Base-by-base conservation (phyloP, 768 basidiomycete species). In the Hypsizygus marmoreus region DNA sequence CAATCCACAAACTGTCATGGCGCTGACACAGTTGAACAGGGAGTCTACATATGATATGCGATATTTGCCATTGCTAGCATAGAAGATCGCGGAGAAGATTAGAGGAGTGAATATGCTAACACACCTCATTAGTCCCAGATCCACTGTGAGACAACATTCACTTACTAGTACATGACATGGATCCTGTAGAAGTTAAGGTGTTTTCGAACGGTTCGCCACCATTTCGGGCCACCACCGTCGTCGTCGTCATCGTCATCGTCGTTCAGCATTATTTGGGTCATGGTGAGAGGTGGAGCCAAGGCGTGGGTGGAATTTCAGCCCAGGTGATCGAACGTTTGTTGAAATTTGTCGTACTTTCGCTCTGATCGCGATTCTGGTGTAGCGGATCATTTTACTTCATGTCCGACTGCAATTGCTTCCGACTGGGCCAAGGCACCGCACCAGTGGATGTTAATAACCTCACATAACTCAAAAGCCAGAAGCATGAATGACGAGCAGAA, bases 1-100 rank as follows among this genome's bases (percentile, higher is more conserved):
- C 32, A 88, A 70, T n/a, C 88, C 88, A 68, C 82, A 89, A 45
- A 88, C 84, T 4, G 84, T 83, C 72, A 91, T 81, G 11, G 87
- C 81, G 63, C 82, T 87, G 58, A 89, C 79, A 47, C 80, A 87
- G 64, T 79, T 80, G 73, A 82, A 94, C 25, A 93, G 75, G 4
- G 81, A 76, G 60, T 94, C 91, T 61, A 91, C 73, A 63, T 88
- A 94, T 14, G 79, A 57, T 28, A 93, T 77, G 34, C 77, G 82
- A 56, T 78, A 79, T 36, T 70, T 66, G 32, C 88, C 91, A 73
- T 93, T 93, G 66, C 78, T 79, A 19, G 82, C 91, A 58, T 89
- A 97, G 58, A 97, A 80, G 41, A 97, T 82, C 28, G 68, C 82
- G 14, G 90, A 88, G 52, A 81, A 79, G 43, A 94, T 69, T 53